Evolutionary conservation across 2,329 filamentous ascomycete species (phyloP).

Genomic region (Emericellopsis atlantica): DNA sequence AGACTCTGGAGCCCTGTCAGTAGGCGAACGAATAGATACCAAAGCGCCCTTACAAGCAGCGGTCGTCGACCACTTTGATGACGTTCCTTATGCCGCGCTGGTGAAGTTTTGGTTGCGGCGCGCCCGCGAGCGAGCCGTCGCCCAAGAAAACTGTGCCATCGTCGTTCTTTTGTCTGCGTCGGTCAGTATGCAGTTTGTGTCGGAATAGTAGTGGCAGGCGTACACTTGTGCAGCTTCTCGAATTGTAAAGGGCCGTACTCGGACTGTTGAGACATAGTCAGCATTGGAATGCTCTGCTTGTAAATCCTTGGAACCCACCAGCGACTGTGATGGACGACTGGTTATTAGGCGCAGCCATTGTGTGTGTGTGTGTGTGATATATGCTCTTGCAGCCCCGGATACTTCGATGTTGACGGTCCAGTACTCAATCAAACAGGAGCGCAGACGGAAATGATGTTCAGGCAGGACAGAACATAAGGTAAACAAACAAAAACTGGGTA

Average conservation of each 20-base stretch:
- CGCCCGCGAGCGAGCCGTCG: conserved; percentile 85
- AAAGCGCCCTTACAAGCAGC: conserved; percentile 62
- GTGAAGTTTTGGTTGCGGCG: conserved; percentile 70
- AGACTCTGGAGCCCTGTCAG: conserved; percentile 49
- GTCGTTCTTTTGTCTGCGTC: conserved; percentile 49
- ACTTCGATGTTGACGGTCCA: neutral
- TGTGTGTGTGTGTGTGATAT: neutral
- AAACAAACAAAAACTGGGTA: conserved; percentile 5
- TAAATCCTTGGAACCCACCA: conserved; percentile 22
- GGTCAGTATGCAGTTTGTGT: neutral
- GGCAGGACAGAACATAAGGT: neutral
- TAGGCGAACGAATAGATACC: neutral
- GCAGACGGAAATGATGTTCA: neutral
- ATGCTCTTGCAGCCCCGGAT: neutral
- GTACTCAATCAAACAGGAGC: neutral
- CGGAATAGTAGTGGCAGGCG: conserved; percentile 8
- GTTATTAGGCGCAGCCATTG: conserved; percentile 13
- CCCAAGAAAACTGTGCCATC: conserved; percentile 89
- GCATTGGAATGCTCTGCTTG: neutral
- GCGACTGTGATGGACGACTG: conserved; percentile 46
- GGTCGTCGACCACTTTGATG: conserved; percentile 92
- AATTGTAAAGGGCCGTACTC: conserved; percentile 66
- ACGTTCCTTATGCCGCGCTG: conserved; percentile 81
- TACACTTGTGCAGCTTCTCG: conserved; percentile 88
- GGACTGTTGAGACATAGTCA: conserved; percentile 36